Evolutionary conservation across 2,329 filamentous ascomycete species (phyloP), one percentile per base, ranked within the genome.

Genomic region (Neodidymelliopsis sp.): DNA sequence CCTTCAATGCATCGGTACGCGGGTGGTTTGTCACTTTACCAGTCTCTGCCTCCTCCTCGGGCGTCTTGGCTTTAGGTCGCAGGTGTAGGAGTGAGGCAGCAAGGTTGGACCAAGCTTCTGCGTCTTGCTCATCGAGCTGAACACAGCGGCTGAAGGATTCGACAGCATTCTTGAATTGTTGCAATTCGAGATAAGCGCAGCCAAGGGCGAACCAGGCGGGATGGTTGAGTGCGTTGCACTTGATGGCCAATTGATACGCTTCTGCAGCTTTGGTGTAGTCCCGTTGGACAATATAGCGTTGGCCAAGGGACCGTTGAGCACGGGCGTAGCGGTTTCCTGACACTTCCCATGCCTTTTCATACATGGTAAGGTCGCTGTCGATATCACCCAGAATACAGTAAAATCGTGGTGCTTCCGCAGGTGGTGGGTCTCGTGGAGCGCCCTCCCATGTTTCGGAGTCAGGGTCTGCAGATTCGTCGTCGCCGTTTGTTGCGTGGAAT

Each of bases 371-470:
- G 8, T 94, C 83, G 16, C 85, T 79, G 59, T 96, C 90, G 12
- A 99, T 81, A 61, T 99, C 94, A 13, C 93, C 94, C 1, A 99
- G 78, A 48, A 99, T 97, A 68, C 93, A 97, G 77, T 92, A 93
- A 4, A 97, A 77, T 0, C 94, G 84, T 0, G 94, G 89, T 1
- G 93, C 90, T 67, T 97, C 90, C 1, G 88, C 81, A 0, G 91
- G 91, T 0, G 89, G 77, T 0, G 90, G 88, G 4, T 81, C 75
- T 2, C 86, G 79, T 62, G 90, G 87, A 1, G 85, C 79, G 0
- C 91, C 91, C 75, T 87, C 74, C 86, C 84, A 72, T 66, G 66
- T 74, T 54, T 80, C 77, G 8, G 76, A 54, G 70, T 83, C 77
- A 18, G 75, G 71, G 25, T 73, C 67, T 0, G 54, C 65, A 4